Evolutionary conservation across 768 basidiomycete genomes (phyloP).

Genomic region (Panellus pusillus): DNA sequence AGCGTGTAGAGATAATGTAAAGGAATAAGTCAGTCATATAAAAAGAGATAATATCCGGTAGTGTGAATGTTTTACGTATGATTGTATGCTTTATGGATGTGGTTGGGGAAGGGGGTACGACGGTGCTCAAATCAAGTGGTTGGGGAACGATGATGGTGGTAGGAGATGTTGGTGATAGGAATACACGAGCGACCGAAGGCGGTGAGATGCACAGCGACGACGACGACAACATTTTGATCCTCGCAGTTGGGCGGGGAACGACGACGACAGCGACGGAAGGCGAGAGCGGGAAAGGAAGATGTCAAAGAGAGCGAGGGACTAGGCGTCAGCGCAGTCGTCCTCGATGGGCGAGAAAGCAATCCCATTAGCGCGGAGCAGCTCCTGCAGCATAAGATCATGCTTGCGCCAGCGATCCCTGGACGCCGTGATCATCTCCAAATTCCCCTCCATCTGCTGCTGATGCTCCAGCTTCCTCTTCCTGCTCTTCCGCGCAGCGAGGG

Average conservation of each 20-base stretch:
- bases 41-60: too few species aligned
- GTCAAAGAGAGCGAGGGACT: background rate
- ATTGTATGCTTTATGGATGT: background rate
- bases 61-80: too few species aligned
- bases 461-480: conserved; percentile 68
- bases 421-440: conserved; percentile 27
- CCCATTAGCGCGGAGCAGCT: background rate
- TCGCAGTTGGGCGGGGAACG: background rate
- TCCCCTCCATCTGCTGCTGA: conserved; percentile 52
- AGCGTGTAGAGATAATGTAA: too few species aligned
- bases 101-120: conserved; percentile 21
- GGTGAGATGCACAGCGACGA: background rate
- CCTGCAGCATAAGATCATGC: conserved; percentile 11
- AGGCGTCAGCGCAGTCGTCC: too few species aligned
- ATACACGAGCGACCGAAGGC: conserved; percentile 20
- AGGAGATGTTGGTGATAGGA: background rate
- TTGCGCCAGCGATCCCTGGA: conserved; percentile 10
- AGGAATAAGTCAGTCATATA: too few species aligned
- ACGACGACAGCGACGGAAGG: too few species aligned
- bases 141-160: conserved; percentile 15
- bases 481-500: conserved; percentile 64
- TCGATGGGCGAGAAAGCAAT: too few species aligned
- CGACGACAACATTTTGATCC: background rate
- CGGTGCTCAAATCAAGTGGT: conserved; percentile 24
- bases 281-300: background rate